Conservation (phyloP, 2,329 filamentous ascomycete species). For the Lizonia empirigonia region DNA sequence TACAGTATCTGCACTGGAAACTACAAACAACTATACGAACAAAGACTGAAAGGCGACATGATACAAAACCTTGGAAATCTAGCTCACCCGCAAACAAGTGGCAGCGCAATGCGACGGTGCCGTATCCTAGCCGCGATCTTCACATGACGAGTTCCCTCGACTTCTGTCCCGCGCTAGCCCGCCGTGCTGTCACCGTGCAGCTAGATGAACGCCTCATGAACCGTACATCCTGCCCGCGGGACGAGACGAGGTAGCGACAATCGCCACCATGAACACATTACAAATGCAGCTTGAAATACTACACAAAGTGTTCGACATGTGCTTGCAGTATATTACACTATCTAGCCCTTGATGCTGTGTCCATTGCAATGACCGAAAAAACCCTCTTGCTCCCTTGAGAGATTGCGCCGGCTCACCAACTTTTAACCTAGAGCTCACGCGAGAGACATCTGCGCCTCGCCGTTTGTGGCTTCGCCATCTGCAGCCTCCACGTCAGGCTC, state of each 20-base stretch:
- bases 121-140: slow-evolving; percentile 22
- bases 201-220: not conserved
- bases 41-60: slow-evolving; percentile 23
- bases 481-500: slow-evolving; percentile 35
- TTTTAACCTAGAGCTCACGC: slow-evolving; percentile 2
- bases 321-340: not conserved
- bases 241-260: too few species aligned
- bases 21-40: slow-evolving; percentile 9
- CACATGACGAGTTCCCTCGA: slow-evolving; percentile 29
- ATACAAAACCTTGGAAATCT: not conserved
- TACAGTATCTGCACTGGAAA: slow-evolving; percentile 2
- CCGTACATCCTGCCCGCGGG: not conserved
- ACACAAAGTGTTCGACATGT: not conserved
- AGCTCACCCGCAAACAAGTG: slow-evolving; percentile 1
- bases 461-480: slow-evolving; percentile 35
- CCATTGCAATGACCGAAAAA: not conserved
- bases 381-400: not conserved
- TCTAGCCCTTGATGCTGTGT: not conserved
- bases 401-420: not conserved
- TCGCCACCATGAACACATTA: not conserved
- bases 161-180: slow-evolving; percentile 21
- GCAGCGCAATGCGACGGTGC: slow-evolving; percentile 11
- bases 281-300: not conserved
- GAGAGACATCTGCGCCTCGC: slow-evolving; percentile 30
- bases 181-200: slow-evolving; percentile 19